Conservation (phyloP, 768 basidiomycete genomes). For the Asterophora lycoperdoides region DNA sequence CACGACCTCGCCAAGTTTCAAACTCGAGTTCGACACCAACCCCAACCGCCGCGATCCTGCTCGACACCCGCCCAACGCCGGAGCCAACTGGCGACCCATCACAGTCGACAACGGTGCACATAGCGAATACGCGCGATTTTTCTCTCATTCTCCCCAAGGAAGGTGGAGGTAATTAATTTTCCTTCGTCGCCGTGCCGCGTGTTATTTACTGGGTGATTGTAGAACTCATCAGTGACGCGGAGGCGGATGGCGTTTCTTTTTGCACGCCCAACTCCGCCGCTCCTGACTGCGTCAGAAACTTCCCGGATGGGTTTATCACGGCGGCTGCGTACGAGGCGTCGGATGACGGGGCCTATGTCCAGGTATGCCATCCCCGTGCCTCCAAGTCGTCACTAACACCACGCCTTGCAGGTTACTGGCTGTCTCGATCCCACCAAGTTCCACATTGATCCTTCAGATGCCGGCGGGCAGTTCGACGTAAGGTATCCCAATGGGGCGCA, state of each 20-base stretch:
- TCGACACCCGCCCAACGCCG: slow-evolving; percentile 16
- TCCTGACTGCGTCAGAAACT: slow-evolving; percentile 6
- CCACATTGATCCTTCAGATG: slow-evolving; percentile 24
- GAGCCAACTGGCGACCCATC: slow-evolving; percentile 20
- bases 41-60: background rate
- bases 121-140: slow-evolving; percentile 14
- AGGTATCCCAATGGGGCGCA: slow-evolving; percentile 52
- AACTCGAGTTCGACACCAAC: background rate
- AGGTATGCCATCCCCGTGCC: slow-evolving; percentile 9
- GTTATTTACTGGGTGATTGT: background rate
- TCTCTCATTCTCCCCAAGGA: slow-evolving; percentile 16
- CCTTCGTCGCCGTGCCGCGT: background rate
- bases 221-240: slow-evolving; percentile 20
- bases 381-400: background rate
- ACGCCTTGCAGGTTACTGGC: slow-evolving; percentile 17
- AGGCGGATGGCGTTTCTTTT: slow-evolving; percentile 17
- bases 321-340: slow-evolving; percentile 15
- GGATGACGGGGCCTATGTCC: slow-evolving; percentile 16
- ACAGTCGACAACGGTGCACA: slow-evolving; percentile 17
- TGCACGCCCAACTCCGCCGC: slow-evolving; percentile 9
- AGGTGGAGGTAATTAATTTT: slow-evolving; percentile 7
- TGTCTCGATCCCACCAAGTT: slow-evolving; percentile 18
- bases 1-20: background rate
- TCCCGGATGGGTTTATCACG: slow-evolving; percentile 16
- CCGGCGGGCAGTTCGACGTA: slow-evolving; percentile 47